Evolutionary conservation across 2,329 filamentous ascomycete genomes (phyloP).

Genomic region (Penicillium sp.): DNA sequence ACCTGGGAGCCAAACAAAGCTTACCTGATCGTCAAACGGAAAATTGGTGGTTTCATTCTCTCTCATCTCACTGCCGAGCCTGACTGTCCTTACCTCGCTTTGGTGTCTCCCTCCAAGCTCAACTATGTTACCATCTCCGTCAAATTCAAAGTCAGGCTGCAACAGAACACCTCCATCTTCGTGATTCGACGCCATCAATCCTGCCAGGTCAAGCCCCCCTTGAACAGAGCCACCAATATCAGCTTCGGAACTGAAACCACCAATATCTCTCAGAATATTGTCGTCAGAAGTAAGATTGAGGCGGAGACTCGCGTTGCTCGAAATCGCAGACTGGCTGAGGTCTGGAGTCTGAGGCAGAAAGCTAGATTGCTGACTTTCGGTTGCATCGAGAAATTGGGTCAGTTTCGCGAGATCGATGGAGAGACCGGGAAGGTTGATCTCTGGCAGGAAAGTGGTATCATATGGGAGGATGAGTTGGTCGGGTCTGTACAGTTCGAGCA

Average conservation of each 20-base stretch:
- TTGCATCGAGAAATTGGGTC: conserved; percentile 40
- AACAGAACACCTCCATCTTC: conserved; percentile 53
- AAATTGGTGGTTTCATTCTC: conserved; percentile 41
- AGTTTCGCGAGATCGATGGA: conserved; percentile 58
- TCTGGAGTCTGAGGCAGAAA: conserved; percentile 40
- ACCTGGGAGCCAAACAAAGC: neutral
- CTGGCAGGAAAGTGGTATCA: conserved; percentile 79
- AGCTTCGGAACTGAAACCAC: conserved; percentile 47
- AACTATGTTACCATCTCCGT: conserved; percentile 64
- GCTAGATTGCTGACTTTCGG: conserved; percentile 36
- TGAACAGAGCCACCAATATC: conserved; percentile 46
- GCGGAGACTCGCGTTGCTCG: conserved; percentile 37
- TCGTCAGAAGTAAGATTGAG: conserved; percentile 56
- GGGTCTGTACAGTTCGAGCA: conserved; percentile 58
- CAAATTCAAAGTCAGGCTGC: conserved; percentile 65
- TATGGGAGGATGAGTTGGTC: conserved; percentile 79
- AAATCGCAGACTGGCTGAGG: conserved; percentile 34
- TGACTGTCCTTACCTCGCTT: conserved; percentile 22
- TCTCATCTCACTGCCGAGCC: conserved; percentile 41
- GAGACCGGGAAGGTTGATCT: conserved; percentile 65
- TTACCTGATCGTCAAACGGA: conserved; percentile 22
- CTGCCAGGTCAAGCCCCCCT: conserved; percentile 37
- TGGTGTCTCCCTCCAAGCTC: conserved; percentile 43
- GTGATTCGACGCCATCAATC: conserved; percentile 29
- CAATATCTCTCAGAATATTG: conserved; percentile 38